A percentile compares a stretch with the other conserved stretches of the same genome.
These are phyloP conservation scores for Oidiodendron maius DNA, from an alignment of 495 filamentous ascomycete genomes.

Conservation along the genomic window DNA sequence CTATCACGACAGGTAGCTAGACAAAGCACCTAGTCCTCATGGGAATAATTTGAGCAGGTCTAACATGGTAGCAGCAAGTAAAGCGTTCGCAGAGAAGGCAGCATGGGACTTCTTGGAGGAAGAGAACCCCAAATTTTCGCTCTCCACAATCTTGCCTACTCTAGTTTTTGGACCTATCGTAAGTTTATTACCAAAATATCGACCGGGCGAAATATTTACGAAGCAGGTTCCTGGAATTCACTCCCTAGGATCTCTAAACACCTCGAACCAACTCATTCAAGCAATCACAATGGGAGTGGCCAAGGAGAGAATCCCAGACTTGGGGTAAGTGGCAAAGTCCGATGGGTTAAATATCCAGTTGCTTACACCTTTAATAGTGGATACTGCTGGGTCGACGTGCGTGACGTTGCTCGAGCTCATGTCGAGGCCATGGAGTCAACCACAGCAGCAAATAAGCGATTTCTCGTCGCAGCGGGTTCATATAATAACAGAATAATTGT, in stretches of 20 bases:
- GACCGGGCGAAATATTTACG: too few relatives aligned
- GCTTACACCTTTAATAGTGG: too few relatives aligned
- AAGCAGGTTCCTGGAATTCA: constrained; percentile 54
- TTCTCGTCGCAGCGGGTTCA: constrained; percentile 59
- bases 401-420: constrained; percentile 59
- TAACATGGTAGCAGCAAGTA: too few relatives aligned
- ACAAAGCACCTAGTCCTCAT: too few relatives aligned
- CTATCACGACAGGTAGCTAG: too few relatives aligned
- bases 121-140: constrained; percentile 69
- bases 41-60: too few relatives aligned
- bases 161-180: constrained; percentile 66
- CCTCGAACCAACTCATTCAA: constrained; percentile 55
- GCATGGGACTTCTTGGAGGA: constrained; percentile 79
- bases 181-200: constrained; percentile 53
- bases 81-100: constrained; percentile 53
- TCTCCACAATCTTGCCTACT: constrained; percentile 64
- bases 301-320: constrained; percentile 55
- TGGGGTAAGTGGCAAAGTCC: constrained; percentile 44
- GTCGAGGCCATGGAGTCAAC: constrained; percentile 62
- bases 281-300: constrained; percentile 50
- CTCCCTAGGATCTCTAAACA: constrained; percentile 59
- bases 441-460: constrained; percentile 65
- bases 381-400: constrained; percentile 62
- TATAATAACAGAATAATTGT: constrained; percentile 60
- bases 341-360: too few relatives aligned